These are phyloP conservation scores for Cyberlindnera amylophila DNA, from an alignment of 805 yeast genomes.

Conservation along the genomic window DNA sequence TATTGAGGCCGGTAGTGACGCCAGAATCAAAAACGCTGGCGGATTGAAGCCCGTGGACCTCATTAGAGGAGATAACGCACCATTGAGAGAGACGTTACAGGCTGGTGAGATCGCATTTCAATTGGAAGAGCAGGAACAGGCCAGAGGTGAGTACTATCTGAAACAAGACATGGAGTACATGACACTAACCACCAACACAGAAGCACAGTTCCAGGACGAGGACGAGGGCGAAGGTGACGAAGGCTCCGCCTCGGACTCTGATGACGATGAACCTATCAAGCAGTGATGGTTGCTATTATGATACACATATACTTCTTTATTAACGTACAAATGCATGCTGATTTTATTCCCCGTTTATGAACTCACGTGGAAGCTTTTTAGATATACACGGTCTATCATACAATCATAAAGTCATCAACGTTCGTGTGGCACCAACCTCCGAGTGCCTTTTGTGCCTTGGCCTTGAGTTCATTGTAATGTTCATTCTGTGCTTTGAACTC, in stretches of 20 bases:
- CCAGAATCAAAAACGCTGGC: constrained; percentile 52
- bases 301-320: neutral
- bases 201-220: constrained; percentile 34
- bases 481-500: constrained; percentile 29
- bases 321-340: constrained; percentile 4
- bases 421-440: constrained; percentile 46
- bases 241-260: constrained; percentile 24
- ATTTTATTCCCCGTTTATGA: constrained; percentile 1
- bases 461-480: constrained; percentile 31
- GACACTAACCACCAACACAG: constrained; percentile 19
- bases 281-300: neutral
- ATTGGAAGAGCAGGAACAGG: constrained; percentile 30
- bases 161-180: constrained; percentile 10
- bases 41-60: constrained; percentile 77
- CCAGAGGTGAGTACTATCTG: constrained; percentile 29
- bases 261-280: constrained; percentile 8
- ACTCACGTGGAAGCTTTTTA: too few relatives aligned
- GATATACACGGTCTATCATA: too few relatives aligned
- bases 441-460: constrained; percentile 28
- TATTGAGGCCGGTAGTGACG: constrained; percentile 89
- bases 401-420: constrained; percentile 38
- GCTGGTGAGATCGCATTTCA: constrained; percentile 77
- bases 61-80: constrained; percentile 48
- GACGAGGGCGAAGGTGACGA: constrained; percentile 30
- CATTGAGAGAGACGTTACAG: constrained; percentile 61